Evolutionary conservation across 2,329 filamentous ascomycete species (phyloP).

Genomic region (Monilinia fructigena): DNA sequence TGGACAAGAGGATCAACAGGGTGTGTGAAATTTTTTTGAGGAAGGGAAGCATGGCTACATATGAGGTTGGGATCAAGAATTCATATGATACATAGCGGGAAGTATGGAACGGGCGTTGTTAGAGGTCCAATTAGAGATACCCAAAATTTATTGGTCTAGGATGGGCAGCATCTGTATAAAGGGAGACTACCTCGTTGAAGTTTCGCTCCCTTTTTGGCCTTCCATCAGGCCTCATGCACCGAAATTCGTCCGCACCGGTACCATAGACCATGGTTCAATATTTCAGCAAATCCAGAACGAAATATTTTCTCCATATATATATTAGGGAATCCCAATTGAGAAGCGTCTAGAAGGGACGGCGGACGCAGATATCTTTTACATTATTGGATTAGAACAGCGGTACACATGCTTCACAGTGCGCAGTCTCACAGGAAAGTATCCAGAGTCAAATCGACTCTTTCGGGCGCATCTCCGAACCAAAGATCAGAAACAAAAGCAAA

Average conservation of each 20-base stretch:
- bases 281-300: neutral
- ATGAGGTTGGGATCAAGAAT: neutral
- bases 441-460: conserved; percentile 13
- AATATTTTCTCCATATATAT: conserved; percentile 1
- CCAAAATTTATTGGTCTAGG: neutral
- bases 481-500: conserved; percentile 4
- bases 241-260: neutral
- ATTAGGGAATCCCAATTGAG: neutral
- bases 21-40: conserved; percentile 92
- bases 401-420: conserved; percentile 10
- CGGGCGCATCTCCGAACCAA: neutral
- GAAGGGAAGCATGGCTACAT: neutral
- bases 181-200: neutral
- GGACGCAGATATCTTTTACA: neutral
- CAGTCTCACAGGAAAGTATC: conserved; percentile 2
- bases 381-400: neutral
- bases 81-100: neutral
- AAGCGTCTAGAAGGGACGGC: neutral
- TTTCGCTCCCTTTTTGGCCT: neutral
- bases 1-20: conserved; percentile 80
- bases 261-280: neutral
- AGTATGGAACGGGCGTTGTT: neutral
- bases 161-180: neutral
- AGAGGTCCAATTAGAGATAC: neutral
- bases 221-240: conserved; percentile 4